Conservation (phyloP, 176 grass and related monocot species). For the Poa pratensis region DNA sequence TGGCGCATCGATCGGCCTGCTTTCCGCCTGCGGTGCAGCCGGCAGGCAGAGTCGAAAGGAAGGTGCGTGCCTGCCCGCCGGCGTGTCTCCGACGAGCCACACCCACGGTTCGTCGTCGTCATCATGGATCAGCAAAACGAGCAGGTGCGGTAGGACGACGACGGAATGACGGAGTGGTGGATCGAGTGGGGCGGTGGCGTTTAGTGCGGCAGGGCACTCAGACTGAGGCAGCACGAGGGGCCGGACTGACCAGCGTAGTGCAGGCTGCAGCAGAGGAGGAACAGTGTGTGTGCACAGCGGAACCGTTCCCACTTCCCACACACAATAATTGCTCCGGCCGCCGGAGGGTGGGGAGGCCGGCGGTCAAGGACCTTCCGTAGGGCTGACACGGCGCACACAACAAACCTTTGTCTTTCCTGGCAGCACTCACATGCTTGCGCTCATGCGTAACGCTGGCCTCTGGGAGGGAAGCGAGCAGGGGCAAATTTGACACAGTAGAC, state of each 20-base stretch:
- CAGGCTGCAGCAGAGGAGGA: not conserved
- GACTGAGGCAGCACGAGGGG: slow-evolving; percentile 11
- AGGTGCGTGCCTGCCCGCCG: too few relatives aligned
- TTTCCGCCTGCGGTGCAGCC: too few relatives aligned
- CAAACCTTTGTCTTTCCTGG: not conserved
- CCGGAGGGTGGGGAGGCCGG: not conserved
- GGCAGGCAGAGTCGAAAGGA: too few relatives aligned
- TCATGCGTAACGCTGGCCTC: too few relatives aligned
- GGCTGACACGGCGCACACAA: too few relatives aligned
- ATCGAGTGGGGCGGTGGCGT: not conserved
- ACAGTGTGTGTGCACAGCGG: slow-evolving; percentile 17
- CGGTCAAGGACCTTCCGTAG: not conserved
- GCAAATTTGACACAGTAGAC: too few relatives aligned
- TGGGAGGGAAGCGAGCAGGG: too few relatives aligned
- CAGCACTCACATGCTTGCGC: too few relatives aligned
- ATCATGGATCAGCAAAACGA: not conserved
- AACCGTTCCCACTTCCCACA: not conserved
- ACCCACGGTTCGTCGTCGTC: too few relatives aligned
- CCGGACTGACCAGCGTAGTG: slow-evolving; percentile 9
- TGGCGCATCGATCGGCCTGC: too few relatives aligned
- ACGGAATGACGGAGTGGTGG: not conserved
- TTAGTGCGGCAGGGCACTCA: slow-evolving; percentile 8
- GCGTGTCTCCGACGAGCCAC: too few relatives aligned
- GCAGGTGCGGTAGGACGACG: not conserved
- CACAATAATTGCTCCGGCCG: not conserved